phyloP scores from a whole-genome alignment of 441 rosid species.

The Hura crepitans region DNA sequence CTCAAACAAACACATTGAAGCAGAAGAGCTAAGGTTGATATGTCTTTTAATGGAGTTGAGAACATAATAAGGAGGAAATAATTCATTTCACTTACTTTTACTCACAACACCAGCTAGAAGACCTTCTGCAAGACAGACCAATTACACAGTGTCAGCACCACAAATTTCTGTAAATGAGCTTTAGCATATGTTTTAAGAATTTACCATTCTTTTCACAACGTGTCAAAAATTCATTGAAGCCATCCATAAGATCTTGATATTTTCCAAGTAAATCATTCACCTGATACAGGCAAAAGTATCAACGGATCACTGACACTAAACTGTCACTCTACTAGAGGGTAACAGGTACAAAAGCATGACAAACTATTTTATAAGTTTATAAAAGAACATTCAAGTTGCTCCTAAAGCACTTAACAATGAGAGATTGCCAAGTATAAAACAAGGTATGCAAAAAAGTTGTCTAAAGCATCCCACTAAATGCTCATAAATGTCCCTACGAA shows the following conservation, averaged over 20 bases:
- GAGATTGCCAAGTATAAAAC: not conserved
- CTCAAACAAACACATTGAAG: not conserved
- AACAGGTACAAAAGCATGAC: not conserved
- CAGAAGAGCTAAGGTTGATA: not conserved
- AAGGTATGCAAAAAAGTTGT: not conserved
- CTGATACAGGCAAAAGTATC: slow-evolving; percentile 40
- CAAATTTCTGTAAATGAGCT: slow-evolving; percentile 15
- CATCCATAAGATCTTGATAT: slow-evolving; percentile 84
- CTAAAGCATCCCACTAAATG: not conserved
- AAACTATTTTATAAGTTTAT: not conserved
- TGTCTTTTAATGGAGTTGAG: not conserved
- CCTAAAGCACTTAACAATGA: not conserved
- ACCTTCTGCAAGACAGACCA: slow-evolving; percentile 58
- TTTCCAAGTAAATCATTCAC: slow-evolving; percentile 72
- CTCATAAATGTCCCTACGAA: not conserved
- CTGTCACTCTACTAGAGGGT: slow-evolving; percentile 3
- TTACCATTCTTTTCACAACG: slow-evolving; percentile 86
- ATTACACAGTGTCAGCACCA: slow-evolving; percentile 23
- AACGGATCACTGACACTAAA: slow-evolving; percentile 20
- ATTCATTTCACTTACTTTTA: slow-evolving; percentile 62
- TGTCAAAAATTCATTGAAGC: slow-evolving; percentile 72
- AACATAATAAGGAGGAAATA: slow-evolving; percentile 10
- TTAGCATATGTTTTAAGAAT: slow-evolving; percentile 19
- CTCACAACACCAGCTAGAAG: slow-evolving; percentile 81
- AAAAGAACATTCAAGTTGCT: slow-evolving; percentile 7